Conservation (phyloP, 768 basidiomycete species). For the Psilocybe subaeruginosa region DNA sequence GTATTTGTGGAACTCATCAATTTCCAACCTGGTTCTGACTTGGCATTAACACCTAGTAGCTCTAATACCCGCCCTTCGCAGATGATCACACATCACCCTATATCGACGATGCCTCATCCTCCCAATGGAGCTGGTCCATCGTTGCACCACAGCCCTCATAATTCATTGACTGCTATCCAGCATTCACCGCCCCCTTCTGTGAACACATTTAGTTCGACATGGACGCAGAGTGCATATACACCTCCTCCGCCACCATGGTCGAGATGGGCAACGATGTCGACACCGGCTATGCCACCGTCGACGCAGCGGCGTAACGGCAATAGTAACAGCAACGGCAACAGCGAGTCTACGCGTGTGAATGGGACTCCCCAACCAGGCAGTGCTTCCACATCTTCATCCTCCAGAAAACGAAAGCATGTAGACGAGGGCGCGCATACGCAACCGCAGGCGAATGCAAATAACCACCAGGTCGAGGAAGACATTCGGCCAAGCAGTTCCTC, state of each 20-base stretch:
- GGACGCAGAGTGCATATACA: conserved; percentile 13
- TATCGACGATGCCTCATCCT: conserved; percentile 21
- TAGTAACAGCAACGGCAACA: conserved; percentile 22
- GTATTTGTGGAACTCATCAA: conserved; percentile 75
- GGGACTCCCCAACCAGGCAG: conserved; percentile 34
- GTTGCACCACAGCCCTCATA: conserved; percentile 15
- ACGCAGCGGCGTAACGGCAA: conserved; percentile 41
- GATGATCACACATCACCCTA: conserved; percentile 20
- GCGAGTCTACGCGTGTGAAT: conserved; percentile 31
- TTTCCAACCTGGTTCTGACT: conserved; percentile 57
- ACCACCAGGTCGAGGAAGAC: conserved; percentile 22
- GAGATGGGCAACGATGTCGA: conserved; percentile 48
- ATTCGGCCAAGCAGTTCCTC: conserved; percentile 25
- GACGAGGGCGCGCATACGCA: conserved; percentile 37
- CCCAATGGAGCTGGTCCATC: conserved; percentile 9
- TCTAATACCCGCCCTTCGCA: conserved; percentile 23
- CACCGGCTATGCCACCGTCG: conserved; percentile 47
- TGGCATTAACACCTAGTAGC: conserved; percentile 18
- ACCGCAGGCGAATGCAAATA: conserved; percentile 17
- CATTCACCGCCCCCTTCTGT: conserved; percentile 19
- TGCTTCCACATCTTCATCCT: conserved; percentile 29
- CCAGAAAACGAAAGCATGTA: conserved; percentile 48
- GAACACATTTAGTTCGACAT: conserved; percentile 16
- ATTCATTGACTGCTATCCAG: conserved; percentile 17
- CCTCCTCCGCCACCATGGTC: conserved; percentile 49